Conservation (phyloP, 306 rosid species). For the Crotalaria pallida region DNA sequence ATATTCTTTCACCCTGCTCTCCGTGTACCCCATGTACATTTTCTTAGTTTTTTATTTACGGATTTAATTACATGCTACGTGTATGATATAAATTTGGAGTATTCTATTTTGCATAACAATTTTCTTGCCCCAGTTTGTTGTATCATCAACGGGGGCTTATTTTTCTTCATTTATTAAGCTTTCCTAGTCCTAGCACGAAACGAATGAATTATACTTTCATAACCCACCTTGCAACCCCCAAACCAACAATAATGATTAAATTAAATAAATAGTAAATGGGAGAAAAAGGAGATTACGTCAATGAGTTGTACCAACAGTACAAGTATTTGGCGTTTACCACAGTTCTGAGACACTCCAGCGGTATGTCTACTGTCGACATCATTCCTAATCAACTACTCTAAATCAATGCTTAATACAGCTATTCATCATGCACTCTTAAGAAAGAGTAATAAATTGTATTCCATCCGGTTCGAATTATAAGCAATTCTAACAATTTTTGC, state of each 20-base stretch:
- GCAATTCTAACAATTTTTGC: too few relatives aligned
- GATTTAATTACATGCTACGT: too few relatives aligned
- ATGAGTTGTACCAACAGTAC: neutral
- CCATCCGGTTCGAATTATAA: too few relatives aligned
- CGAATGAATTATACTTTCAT: neutral
- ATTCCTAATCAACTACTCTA: neutral
- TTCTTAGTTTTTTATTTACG: neutral
- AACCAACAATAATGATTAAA: neutral
- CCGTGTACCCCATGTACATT: slow-evolving; percentile 7
- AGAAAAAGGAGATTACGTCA: neutral
- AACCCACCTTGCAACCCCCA: neutral
- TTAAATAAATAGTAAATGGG: neutral
- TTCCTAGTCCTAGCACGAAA: neutral
- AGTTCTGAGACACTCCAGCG: neutral
- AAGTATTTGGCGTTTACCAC: neutral
- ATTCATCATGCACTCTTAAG: neutral
- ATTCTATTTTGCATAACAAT: neutral
- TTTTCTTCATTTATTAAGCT: neutral
- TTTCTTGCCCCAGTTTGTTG: neutral
- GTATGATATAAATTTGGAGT: too few relatives aligned
- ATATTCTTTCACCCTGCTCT: slow-evolving; percentile 19
- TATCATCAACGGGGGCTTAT: neutral
- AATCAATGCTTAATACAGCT: neutral
- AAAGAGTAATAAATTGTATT: neutral
- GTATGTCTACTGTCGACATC: neutral